These are phyloP conservation scores for Kwoniella pini DNA, from an alignment of 768 basidiomycete genomes.

Conservation along the genomic window DNA sequence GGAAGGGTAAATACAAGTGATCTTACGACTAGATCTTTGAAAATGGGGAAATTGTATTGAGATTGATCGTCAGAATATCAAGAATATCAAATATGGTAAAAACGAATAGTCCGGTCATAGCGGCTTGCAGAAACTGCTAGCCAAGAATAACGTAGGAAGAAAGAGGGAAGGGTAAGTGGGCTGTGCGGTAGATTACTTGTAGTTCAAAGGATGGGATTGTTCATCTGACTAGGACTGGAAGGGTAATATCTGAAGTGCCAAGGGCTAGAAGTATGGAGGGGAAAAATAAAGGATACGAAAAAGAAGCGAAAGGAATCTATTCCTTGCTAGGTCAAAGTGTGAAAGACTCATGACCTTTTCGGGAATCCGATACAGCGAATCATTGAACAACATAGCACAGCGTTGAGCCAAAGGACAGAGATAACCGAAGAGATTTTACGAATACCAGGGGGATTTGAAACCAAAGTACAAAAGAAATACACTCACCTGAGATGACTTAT, in stretches of 20 bases:
- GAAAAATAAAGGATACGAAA: not conserved
- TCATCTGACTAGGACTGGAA: not conserved
- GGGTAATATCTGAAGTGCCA: not conserved
- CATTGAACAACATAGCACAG: too few species aligned
- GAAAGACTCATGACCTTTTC: not conserved
- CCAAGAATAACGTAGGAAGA: not conserved
- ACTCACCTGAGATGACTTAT: too few species aligned
- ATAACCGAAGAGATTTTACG: too few species aligned
- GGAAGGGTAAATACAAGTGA: not conserved
- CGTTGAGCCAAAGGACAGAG: too few species aligned
- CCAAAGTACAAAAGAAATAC: too few species aligned
- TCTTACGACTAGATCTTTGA: too few species aligned
- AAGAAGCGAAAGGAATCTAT: conserved; percentile 4
- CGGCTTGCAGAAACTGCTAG: not conserved
- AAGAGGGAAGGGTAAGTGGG: not conserved
- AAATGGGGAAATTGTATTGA: too few species aligned
- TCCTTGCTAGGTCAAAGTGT: not conserved
- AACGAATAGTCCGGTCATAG: not conserved
- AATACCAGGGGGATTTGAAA: too few species aligned
- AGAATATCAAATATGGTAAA: not conserved
- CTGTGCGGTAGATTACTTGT: conserved; percentile 2
- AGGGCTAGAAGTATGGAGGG: not conserved
- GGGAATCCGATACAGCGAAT: too few species aligned
- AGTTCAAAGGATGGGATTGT: conserved; percentile 1
- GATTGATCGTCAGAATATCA: too few species aligned